Percentiles rank a stretch among this genome's conserved stretches.
phyloP scores from a whole-genome alignment of 108 stramenopile genomes.

The Bacterosira constricta region DNA sequence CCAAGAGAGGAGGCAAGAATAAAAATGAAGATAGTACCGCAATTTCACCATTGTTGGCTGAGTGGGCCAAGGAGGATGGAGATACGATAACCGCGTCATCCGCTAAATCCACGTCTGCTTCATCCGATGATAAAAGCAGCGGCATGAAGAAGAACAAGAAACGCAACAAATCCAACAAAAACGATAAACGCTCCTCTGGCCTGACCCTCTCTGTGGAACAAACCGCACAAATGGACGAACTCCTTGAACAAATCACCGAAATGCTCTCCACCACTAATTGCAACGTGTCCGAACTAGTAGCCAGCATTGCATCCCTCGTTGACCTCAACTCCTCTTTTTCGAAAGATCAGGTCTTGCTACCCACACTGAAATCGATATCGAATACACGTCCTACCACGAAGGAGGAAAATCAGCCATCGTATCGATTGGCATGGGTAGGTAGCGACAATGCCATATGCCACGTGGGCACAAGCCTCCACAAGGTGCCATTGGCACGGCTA shows the following conservation, averaged over 20 bases:
- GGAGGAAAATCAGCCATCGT: slow-evolving; percentile 23
- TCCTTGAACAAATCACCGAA: slow-evolving; percentile 24
- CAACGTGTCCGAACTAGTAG: slow-evolving; percentile 18
- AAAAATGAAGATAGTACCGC: background rate
- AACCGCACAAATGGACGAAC: slow-evolving; percentile 11
- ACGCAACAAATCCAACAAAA: background rate
- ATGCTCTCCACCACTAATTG: slow-evolving; percentile 35
- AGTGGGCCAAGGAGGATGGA: slow-evolving; percentile 27
- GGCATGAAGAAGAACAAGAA: slow-evolving; percentile 5
- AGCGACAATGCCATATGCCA: slow-evolving; percentile 76
- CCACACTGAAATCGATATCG: slow-evolving; percentile 14
- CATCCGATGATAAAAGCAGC: slow-evolving; percentile 5
- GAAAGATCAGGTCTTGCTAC: slow-evolving; percentile 18
- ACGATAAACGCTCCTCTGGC: background rate
- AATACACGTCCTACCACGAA: background rate
- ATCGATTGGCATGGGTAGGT: slow-evolving; percentile 83
- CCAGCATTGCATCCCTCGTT: slow-evolving; percentile 22
- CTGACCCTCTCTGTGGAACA: background rate
- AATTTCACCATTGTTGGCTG: slow-evolving; percentile 44
- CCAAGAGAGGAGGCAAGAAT: background rate
- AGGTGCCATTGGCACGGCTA: slow-evolving; percentile 85
- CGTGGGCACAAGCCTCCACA: slow-evolving; percentile 85
- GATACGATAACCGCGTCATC: background rate
- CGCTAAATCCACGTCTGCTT: background rate
- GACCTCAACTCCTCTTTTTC: background rate